Conservation (phyloP, 345 rosid species). For the Citropsis articulata region DNA sequence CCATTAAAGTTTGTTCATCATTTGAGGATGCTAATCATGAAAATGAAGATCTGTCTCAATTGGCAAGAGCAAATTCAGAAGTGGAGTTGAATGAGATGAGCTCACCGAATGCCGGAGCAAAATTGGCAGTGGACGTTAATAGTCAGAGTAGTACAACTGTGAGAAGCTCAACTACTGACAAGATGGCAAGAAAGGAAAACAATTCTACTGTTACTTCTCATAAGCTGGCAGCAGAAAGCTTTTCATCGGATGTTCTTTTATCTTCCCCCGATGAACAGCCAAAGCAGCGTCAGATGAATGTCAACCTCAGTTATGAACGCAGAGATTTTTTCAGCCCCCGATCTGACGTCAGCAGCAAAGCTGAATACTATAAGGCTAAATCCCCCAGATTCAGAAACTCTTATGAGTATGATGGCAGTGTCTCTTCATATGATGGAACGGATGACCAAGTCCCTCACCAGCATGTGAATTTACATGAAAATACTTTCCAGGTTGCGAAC, state of each 20-base stretch:
- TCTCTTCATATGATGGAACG: constrained; percentile 64
- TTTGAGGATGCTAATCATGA: constrained; percentile 16
- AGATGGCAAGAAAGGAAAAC: constrained; percentile 7
- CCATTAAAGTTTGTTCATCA: constrained; percentile 12
- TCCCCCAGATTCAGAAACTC: constrained; percentile 48
- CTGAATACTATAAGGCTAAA: constrained; percentile 25
- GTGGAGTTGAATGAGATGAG: constrained; percentile 20
- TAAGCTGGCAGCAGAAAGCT: constrained; percentile 18
- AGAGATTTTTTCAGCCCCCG: constrained; percentile 33
- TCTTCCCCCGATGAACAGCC: constrained; percentile 24
- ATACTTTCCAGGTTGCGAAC: constrained; percentile 23
- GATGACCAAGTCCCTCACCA: constrained; percentile 50
- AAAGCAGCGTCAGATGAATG: constrained; percentile 21
- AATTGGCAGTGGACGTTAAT: constrained; percentile 17
- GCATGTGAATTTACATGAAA: constrained; percentile 23
- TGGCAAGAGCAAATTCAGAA: constrained; percentile 16
- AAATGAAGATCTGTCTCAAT: constrained; percentile 23
- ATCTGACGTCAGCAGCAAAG: constrained; percentile 42
- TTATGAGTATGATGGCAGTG: constrained; percentile 65
- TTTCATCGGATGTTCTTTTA: constrained; percentile 11
- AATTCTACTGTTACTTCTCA: constrained; percentile 11
- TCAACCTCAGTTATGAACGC: constrained; percentile 5
- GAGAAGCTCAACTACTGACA: constrained; percentile 6
- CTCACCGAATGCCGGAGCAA: constrained; percentile 17
- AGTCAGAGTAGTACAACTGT: constrained; percentile 4